These are phyloP conservation scores for Ehretia macrophylla DNA, from an alignment of 257 asterid genomes.

Conservation along the genomic window DNA sequence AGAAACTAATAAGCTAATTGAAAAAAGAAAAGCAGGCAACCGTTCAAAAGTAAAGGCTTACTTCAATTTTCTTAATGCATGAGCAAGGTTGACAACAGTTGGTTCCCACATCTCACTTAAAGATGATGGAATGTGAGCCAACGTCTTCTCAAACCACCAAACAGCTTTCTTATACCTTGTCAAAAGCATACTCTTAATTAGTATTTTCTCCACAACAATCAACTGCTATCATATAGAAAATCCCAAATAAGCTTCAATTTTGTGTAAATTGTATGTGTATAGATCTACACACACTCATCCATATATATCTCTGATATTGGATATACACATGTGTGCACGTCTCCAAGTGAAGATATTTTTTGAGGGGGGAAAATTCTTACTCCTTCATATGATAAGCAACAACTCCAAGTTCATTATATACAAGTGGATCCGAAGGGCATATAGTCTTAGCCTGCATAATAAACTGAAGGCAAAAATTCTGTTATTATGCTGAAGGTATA, in stretches of 20 bases:
- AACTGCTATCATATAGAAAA: not conserved
- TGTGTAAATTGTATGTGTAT: not conserved
- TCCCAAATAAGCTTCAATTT: not conserved
- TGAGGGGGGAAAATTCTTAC: constrained; percentile 48
- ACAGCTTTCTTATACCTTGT: constrained; percentile 82
- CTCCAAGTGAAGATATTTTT: constrained; percentile 1
- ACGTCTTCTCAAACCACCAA: constrained; percentile 88
- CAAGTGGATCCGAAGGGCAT: constrained; percentile 96
- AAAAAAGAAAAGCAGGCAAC: not conserved
- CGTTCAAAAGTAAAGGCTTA: constrained; percentile 22
- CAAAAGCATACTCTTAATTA: not conserved
- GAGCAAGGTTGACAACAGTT: constrained; percentile 93
- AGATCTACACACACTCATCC: not conserved
- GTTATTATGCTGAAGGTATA: not conserved
- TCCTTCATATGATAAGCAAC: constrained; percentile 98
- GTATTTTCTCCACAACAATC: not conserved
- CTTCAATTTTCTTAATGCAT: constrained; percentile 85
- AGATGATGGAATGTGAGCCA: constrained; percentile 79
- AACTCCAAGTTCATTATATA: constrained; percentile 94
- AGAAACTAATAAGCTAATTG: no score
- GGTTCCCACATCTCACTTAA: constrained; percentile 96
- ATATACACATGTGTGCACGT: no score
- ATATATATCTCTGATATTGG: no score
- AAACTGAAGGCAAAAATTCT: constrained; percentile 50
- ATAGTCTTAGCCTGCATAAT: constrained; percentile 88